A percentile compares a stretch with the other conserved stretches of the same genome.
Conservation (phyloP, 2,329 filamentous ascomycete genomes). For the Didymella glomerata region DNA sequence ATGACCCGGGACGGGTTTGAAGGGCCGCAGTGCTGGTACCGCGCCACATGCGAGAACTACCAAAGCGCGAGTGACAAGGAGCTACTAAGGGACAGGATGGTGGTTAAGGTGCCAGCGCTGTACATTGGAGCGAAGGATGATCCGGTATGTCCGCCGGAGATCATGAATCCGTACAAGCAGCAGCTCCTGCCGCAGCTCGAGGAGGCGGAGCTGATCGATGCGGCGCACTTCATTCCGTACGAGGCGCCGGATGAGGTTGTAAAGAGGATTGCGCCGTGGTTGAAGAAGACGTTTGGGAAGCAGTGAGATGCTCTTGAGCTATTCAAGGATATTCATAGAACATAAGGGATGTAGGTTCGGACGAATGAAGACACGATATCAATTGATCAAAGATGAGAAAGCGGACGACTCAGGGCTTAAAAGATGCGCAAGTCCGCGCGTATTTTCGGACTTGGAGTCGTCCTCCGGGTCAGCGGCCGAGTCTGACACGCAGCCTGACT, state of each 20-base stretch:
- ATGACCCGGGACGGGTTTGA: conserved; percentile 48
- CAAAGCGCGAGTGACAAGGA: conserved; percentile 42
- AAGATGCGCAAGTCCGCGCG: not conserved
- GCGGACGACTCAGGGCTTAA: too few relatives aligned
- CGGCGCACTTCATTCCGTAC: conserved; percentile 49
- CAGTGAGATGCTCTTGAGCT: not conserved
- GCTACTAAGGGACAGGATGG: conserved; percentile 28
- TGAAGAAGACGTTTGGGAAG: conserved; percentile 28
- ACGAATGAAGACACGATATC: not conserved
- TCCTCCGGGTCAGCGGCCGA: conserved; percentile 7
- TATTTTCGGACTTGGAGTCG: not conserved
- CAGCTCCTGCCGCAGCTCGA: conserved; percentile 46
- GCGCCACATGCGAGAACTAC: conserved; percentile 33
- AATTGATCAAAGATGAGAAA: not conserved
- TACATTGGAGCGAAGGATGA: conserved; percentile 49
- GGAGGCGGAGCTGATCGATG: conserved; percentile 43
- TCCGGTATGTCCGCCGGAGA: conserved; percentile 46
- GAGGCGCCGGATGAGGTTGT: conserved; percentile 48
- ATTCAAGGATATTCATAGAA: not conserved
- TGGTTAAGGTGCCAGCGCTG: conserved; percentile 50
- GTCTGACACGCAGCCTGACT: conserved; percentile 3
- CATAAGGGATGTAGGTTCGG: not conserved
- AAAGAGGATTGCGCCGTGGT: conserved; percentile 27
- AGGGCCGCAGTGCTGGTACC: conserved; percentile 52
- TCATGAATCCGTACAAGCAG: conserved; percentile 35